Percentiles rank a stretch among this genome's conserved stretches.
Evolutionary conservation across 768 basidiomycete genomes (phyloP).

Genomic region (Serendipita sp.): DNA sequence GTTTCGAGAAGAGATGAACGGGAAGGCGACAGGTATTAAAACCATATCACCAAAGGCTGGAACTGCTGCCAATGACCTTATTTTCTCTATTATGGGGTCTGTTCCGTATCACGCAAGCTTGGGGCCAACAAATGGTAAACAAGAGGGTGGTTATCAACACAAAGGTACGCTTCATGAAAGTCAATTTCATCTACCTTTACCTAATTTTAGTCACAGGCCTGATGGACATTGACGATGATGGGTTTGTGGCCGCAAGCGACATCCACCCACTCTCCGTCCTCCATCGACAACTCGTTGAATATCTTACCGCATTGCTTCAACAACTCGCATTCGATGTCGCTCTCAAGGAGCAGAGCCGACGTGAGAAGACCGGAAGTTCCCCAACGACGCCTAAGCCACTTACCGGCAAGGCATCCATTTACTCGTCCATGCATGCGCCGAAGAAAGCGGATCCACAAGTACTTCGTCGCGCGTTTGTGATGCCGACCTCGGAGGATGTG

Average conservation of each 20-base stretch:
- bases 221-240: conserved; percentile 46
- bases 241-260: background rate
- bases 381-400: too few relatives aligned
- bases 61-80: background rate
- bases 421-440: conserved; percentile 18
- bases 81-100: background rate
- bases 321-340: conserved; percentile 22
- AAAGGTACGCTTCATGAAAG: background rate
- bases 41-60: conserved; percentile 5
- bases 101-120: background rate
- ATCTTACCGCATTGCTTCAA: conserved; percentile 45
- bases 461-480: conserved; percentile 35
- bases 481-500: conserved; percentile 27
- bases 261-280: conserved; percentile 44
- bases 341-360: background rate
- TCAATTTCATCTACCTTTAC: conserved; percentile 1
- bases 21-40: background rate
- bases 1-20: background rate
- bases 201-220: conserved; percentile 14
- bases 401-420: background rate
- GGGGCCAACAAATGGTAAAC: background rate
- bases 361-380: background rate
- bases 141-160: background rate
- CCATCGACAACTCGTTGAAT: conserved; percentile 51
- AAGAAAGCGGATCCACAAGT: conserved; percentile 21